Base-by-base conservation (phyloP, 352 stramenopile species). In the Pythium monospermum region DNA sequence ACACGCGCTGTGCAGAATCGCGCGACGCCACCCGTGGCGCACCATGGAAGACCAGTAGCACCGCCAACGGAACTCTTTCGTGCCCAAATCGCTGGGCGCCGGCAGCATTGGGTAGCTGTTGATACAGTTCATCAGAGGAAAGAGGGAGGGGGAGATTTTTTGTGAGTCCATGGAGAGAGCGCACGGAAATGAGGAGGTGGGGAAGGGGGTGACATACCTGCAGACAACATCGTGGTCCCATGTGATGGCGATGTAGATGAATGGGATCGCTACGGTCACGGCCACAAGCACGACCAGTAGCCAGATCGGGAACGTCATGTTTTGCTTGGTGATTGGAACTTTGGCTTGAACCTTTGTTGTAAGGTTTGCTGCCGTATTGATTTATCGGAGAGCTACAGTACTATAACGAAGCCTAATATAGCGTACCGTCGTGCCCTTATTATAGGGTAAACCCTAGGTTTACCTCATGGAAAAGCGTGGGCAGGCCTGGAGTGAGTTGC, bases 151-250 rank as follows among this genome's bases (percentile, higher is more conserved):
- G n/a, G n/a, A n/a, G n/a, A n/a, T n/a, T n/a, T n/a, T n/a, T n/a
- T n/a, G n/a, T n/a, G n/a, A n/a, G n/a, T n/a, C n/a, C n/a, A n/a
- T n/a, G n/a, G n/a, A n/a, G n/a, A n/a, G n/a, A n/a, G n/a, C n/a
- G n/a, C n/a, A n/a, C n/a, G n/a, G n/a, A n/a, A n/a, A n/a, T n/a
- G n/a, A n/a, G n/a, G n/a, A n/a, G n/a, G n/a, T n/a, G n/a, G n/a
- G n/a, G n/a, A n/a, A n/a, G 26, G 4, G 8, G 18, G 25, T 26
- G 13, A 48, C 69, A 37, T 59, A 88, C 74, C 54, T 73, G 54
- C 75, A 63, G 26, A 77, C 71, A 12, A 91, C 23, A 15, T 88
- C 79, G 41, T 93, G 83, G 45, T 93, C 83, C 83, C 79, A 93
- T 12, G 79, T 91, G 48, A 83, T 52, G 30, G 64, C 59, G 18